Evolutionary conservation across 1,284 basidiomycete species (phyloP).

Genomic region (Boletus hoseneyae): DNA sequence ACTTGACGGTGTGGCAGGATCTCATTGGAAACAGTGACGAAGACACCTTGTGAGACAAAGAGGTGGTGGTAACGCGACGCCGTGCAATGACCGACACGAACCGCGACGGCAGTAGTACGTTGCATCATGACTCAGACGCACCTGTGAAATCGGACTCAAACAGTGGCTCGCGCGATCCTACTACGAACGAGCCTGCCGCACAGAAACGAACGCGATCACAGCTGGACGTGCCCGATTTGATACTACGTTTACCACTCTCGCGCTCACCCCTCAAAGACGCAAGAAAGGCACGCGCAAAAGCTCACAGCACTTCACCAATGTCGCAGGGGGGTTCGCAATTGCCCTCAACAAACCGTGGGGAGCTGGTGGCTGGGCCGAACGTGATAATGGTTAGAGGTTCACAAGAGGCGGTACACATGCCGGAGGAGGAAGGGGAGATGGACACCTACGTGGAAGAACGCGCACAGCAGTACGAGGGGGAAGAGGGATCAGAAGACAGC

Average conservation of each 20-base stretch:
- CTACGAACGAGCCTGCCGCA: neutral
- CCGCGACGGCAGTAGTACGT: slow-evolving; percentile 9
- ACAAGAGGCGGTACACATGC: neutral
- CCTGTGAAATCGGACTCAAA: slow-evolving; percentile 3
- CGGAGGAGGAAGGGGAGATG: slow-evolving; percentile 1
- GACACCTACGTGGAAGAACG: neutral
- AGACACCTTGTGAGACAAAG: slow-evolving; percentile 1
- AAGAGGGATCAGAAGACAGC: slow-evolving; percentile 6
- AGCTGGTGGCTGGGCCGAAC: neutral
- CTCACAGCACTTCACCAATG: neutral
- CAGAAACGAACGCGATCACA: slow-evolving; percentile 50
- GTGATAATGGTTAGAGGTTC: neutral
- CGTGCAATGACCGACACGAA: slow-evolving; percentile 19
- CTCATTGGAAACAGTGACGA: neutral
- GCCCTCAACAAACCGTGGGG: neutral
- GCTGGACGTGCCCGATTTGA: slow-evolving; percentile 41
- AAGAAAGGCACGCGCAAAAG: slow-evolving; percentile 31
- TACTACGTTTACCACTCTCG: slow-evolving; percentile 40
- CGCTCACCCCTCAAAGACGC: slow-evolving; percentile 53
- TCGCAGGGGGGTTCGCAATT: slow-evolving; percentile 1
- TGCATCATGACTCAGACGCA: slow-evolving; percentile 3
- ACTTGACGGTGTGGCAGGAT: neutral
- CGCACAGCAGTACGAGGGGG: neutral
- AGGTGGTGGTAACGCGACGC: slow-evolving; percentile 1
- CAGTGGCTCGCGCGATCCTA: slow-evolving; percentile 1